These are phyloP conservation scores for Kokia cookei DNA, from an alignment of 441 rosid species.

Conservation along the genomic window DNA sequence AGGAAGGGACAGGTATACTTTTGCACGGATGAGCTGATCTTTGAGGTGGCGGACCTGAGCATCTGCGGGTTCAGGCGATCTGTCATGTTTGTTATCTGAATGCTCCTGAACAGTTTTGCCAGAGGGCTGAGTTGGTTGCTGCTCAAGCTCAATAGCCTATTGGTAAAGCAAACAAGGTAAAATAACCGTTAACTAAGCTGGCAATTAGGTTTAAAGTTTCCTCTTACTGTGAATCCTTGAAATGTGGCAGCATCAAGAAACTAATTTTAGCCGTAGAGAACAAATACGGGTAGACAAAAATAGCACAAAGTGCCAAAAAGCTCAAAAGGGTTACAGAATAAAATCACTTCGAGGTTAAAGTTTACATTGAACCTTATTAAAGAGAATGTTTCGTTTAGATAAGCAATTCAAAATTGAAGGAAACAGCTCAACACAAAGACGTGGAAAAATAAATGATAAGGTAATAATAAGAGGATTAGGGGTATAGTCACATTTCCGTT, in stretches of 20 bases:
- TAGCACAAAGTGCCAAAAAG: not conserved
- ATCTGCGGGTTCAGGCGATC: conserved; percentile 34
- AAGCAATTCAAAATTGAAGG: not conserved
- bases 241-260: not conserved
- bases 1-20: conserved; percentile 59
- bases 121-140: conserved; percentile 19
- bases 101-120: conserved; percentile 15
- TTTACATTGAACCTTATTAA: not conserved
- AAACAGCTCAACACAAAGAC: not conserved
- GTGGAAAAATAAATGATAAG: not conserved
- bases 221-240: not conserved
- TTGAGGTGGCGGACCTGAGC: conserved; percentile 52
- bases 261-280: not conserved
- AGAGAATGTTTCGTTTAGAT: not conserved
- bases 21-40: conserved; percentile 71
- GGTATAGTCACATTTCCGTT: not conserved
- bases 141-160: conserved; percentile 14
- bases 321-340: not conserved
- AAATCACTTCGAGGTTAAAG: not conserved
- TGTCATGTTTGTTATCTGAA: conserved; percentile 19
- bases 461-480: not conserved
- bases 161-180: not conserved
- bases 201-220: not conserved
- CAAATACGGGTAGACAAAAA: not conserved
- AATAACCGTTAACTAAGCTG: not conserved